Evolutionary conservation across 2,329 filamentous ascomycete species (phyloP).

Genomic region (Arthrocladium fulminans): DNA sequence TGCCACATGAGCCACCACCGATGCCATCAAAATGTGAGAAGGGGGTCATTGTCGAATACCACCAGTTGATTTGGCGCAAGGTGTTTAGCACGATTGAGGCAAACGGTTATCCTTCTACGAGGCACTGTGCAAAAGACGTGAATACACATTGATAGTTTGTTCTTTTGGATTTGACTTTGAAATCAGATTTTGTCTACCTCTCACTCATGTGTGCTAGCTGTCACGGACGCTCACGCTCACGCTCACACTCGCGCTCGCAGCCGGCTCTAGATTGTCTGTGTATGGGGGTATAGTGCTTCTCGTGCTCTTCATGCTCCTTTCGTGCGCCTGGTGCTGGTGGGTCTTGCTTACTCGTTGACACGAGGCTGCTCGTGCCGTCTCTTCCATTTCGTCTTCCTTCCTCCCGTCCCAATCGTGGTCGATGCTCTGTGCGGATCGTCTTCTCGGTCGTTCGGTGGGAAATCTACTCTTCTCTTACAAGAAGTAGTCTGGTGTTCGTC

Average conservation of each 20-base stretch:
- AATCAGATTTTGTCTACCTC: neutral
- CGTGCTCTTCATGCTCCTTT: neutral
- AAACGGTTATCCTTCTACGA: no score
- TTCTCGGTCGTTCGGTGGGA: neutral
- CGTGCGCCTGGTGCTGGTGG: neutral
- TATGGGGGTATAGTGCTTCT: neutral
- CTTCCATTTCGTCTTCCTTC: neutral
- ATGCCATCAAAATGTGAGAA: no score
- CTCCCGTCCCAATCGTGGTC: neutral
- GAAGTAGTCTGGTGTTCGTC: conserved; percentile 97
- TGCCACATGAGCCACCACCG: no score
- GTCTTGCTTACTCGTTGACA: neutral
- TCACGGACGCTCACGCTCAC: neutral
- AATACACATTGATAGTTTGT: neutral
- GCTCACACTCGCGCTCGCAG: neutral
- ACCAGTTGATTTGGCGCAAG: no score
- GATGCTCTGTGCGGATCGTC: neutral
- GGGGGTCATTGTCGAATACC: no score
- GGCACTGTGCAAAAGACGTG: no score
- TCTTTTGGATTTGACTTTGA: neutral
- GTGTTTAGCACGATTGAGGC: no score
- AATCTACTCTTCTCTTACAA: conserved; percentile 45
- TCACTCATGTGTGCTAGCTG: neutral
- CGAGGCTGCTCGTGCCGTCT: conserved; percentile 7
- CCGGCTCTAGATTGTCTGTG: neutral